A percentile compares a stretch with the other conserved stretches of the same genome.
phyloP scores from a whole-genome alignment of 139 green algal species.

The Chloropicon primus region DNA sequence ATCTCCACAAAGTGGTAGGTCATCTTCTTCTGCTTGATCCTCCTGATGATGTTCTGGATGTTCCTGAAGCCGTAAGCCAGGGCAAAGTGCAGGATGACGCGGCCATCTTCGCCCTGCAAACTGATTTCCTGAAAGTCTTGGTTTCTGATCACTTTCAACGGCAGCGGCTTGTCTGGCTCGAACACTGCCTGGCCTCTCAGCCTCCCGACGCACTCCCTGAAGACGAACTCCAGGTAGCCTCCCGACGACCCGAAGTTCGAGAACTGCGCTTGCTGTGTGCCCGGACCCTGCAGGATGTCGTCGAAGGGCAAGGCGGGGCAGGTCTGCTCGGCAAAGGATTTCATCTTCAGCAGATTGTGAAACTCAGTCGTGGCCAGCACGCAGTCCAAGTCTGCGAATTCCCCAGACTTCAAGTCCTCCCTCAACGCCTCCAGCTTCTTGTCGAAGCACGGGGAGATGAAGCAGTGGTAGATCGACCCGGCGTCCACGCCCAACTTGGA shows the following conservation, averaged over 20 bases:
- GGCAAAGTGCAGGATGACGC: conserved; percentile 56
- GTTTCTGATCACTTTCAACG: conserved; percentile 42
- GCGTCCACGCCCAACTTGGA: conserved; percentile 5
- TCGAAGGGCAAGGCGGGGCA: not conserved
- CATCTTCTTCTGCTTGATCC: conserved; percentile 58
- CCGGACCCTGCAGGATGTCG: conserved; percentile 2
- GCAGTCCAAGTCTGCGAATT: conserved; percentile 65
- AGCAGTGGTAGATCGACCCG: conserved; percentile 66
- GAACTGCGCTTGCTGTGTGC: not conserved
- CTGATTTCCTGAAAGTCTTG: conserved; percentile 54
- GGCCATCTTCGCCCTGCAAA: conserved; percentile 18
- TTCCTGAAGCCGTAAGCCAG: conserved; percentile 87
- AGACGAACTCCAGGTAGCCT: conserved; percentile 75
- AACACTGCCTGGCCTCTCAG: conserved; percentile 48
- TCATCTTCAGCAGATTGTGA: conserved; percentile 53
- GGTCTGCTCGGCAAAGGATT: not conserved
- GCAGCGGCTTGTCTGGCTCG: conserved; percentile 37
- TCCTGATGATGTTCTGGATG: conserved; percentile 87
- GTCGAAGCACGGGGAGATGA: conserved; percentile 96
- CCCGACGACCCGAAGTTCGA: conserved; percentile 46
- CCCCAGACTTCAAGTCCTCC: conserved; percentile 50
- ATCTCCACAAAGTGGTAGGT: conserved; percentile 90
- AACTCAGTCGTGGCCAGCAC: conserved; percentile 81
- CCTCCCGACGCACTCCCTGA: conserved; percentile 44
- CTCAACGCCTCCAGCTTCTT: conserved; percentile 96